Base-by-base conservation (phyloP, 768 basidiomycete species). In the Collybia sordida region DNA sequence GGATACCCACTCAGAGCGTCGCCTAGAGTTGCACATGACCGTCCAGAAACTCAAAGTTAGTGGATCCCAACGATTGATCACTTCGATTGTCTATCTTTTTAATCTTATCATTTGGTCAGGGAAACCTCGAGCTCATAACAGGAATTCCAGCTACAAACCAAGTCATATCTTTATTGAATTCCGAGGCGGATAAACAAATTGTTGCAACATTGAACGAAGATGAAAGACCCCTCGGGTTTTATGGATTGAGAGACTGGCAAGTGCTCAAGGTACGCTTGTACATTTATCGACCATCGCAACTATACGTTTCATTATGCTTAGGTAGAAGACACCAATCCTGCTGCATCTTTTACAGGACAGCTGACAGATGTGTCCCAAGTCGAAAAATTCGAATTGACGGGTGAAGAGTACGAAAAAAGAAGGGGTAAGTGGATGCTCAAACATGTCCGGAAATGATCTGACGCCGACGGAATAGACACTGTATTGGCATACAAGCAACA, bases 1-100 rank as follows among this genome's bases (percentile, higher is more conserved):
- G 5, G 93, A 97, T 62, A 96, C 94, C 1, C 87, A 82, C 55
- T 93, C 92, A 0, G 96, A 98, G 69, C 82, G 96, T 41, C 81
- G 89, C 0, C 82, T 92, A 53, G 90, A 94, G 59, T 80, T 84
- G 21, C 80, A 85, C 54, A 70, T 84, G 24, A 87, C 89, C 0
- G 76, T 98, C 42, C 77, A 76, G 28, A 80, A 89, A 58, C 84
- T 98, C 57, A 98, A 97, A 82, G 93, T 93, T 36, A 36, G 40
- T 27, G 14, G 37, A 35, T 45, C 23, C 15, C 42, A 43, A 44
- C 36, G 44, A 41, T 55, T 42, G 36, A 55, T 60, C 53, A 57
- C 31, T 22, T 18, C 55, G 35, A 54, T 44, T 45, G 44, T 56
- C 38, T 37, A 54, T 25, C 25, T 23, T 31, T 39, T 41, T 39